phyloP scores from a whole-genome alignment of 2,329 filamentous ascomycete genomes.

The Fusarium graminum region DNA sequence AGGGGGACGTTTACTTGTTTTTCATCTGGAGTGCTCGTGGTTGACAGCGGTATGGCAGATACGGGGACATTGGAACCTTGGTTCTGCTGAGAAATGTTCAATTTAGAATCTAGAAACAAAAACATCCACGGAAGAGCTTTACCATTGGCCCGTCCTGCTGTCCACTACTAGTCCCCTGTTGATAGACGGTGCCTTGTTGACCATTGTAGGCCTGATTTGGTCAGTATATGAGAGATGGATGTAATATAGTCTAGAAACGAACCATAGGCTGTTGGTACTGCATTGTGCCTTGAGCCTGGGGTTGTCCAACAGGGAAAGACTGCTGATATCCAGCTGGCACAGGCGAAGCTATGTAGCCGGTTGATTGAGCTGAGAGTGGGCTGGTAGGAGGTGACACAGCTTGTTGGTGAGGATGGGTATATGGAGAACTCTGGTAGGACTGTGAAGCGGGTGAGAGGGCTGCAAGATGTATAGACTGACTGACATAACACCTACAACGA shows the following conservation, averaged over 20 bases:
- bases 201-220: conserved; percentile 30
- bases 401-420: conserved; percentile 37
- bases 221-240: conserved; percentile 6
- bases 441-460: conserved; percentile 19
- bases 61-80: conserved; percentile 36
- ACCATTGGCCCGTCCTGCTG: conserved; percentile 47
- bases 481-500: conserved; percentile 32
- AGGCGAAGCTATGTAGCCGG: conserved; percentile 30
- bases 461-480: background rate
- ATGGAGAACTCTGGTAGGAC: conserved; percentile 46
- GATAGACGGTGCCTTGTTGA: conserved; percentile 41
- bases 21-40: conserved; percentile 25
- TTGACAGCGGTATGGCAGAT: conserved; percentile 28
- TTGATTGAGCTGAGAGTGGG: conserved; percentile 32
- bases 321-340: conserved; percentile 26
- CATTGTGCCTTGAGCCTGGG: conserved; percentile 36
- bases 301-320: conserved; percentile 18
- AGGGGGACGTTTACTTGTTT: conserved; percentile 35
- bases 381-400: conserved; percentile 41
- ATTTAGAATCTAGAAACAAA: conserved; percentile 47
- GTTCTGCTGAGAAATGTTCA: conserved; percentile 43
- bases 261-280: conserved; percentile 46
- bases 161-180: conserved; percentile 39
- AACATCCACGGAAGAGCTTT: conserved; percentile 49
- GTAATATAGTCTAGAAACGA: background rate